A percentile compares a stretch with the other conserved stretches of the same genome.
phyloP scores from a whole-genome alignment of 148 eudicot genomes.

The Diospyros lotus region DNA sequence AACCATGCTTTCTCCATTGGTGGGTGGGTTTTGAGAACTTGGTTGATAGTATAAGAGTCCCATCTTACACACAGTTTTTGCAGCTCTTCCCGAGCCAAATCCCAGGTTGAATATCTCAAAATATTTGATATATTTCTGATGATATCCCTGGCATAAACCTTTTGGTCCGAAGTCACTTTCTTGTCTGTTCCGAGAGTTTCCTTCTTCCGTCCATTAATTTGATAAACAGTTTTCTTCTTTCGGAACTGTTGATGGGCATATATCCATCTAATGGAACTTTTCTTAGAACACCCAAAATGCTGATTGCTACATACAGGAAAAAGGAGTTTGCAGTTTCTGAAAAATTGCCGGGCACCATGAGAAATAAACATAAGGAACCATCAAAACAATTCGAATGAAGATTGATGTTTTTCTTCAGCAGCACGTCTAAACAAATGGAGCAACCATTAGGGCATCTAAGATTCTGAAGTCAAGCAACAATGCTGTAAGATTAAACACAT shows the following conservation, averaged over 20 bases:
- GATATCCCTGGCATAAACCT: constrained; percentile 46
- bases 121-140: constrained; percentile 50
- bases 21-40: constrained; percentile 84
- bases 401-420: not conserved
- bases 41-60: constrained; percentile 81
- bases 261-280: constrained; percentile 12
- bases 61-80: constrained; percentile 44
- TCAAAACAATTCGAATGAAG: constrained; percentile 8
- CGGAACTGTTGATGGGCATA: constrained; percentile 19
- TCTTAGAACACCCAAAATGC: constrained; percentile 10
- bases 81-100: constrained; percentile 55
- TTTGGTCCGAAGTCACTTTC: constrained; percentile 31
- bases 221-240: constrained; percentile 17
- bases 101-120: constrained; percentile 67
- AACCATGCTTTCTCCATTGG: constrained; percentile 91
- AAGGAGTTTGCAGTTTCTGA: constrained; percentile 8
- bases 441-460: not conserved
- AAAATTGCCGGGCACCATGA: constrained; percentile 15
- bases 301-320: not conserved
- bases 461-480: not conserved
- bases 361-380: constrained; percentile 32
- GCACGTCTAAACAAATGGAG: not conserved
- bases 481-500: constrained; percentile 2
- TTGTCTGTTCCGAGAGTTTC: constrained; percentile 19
- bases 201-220: constrained; percentile 17